Evolutionary conservation across 2,329 filamentous ascomycete species (phyloP).

Genomic region (Calonectria pteridis): DNA sequence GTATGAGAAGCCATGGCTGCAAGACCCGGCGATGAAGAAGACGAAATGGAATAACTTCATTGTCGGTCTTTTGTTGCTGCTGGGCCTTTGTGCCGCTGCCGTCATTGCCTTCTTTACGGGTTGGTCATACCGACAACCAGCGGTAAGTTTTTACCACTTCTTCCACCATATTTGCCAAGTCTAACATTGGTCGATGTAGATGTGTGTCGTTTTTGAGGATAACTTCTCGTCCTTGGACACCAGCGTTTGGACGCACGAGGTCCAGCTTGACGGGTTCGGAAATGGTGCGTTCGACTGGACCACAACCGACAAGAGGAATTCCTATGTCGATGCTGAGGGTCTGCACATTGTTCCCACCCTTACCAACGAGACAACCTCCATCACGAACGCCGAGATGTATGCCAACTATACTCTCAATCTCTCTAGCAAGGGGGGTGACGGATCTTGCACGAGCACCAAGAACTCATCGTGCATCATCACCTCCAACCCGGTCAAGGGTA

Average conservation of each 20-base stretch:
- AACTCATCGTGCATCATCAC: conserved; percentile 52
- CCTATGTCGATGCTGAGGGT: conserved; percentile 61
- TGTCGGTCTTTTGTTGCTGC: conserved; percentile 45
- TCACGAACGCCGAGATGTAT: conserved; percentile 53
- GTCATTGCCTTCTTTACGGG: conserved; percentile 49
- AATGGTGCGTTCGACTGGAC: conserved; percentile 69
- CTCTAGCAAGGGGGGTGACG: conserved; percentile 45
- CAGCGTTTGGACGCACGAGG: conserved; percentile 62
- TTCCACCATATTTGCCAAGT: neutral
- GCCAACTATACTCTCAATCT: conserved; percentile 60
- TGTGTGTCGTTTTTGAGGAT: conserved; percentile 65
- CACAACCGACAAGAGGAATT: conserved; percentile 60
- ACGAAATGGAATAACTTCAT: conserved; percentile 53
- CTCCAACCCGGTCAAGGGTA: conserved; percentile 57
- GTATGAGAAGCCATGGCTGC: conserved; percentile 56
- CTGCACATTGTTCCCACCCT: conserved; percentile 68
- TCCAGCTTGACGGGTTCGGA: conserved; percentile 57
- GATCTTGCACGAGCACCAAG: conserved; percentile 55
- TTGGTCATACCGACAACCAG: conserved; percentile 41
- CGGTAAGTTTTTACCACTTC: conserved; percentile 24
- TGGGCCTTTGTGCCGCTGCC: conserved; percentile 51
- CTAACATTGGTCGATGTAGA: conserved; percentile 43
- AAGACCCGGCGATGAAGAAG: conserved; percentile 48
- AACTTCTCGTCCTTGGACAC: conserved; percentile 60
- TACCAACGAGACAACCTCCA: conserved; percentile 55